Conservation (phyloP, 2,329 filamentous ascomycete species). For the Tolypocladium cylindrosporum region DNA sequence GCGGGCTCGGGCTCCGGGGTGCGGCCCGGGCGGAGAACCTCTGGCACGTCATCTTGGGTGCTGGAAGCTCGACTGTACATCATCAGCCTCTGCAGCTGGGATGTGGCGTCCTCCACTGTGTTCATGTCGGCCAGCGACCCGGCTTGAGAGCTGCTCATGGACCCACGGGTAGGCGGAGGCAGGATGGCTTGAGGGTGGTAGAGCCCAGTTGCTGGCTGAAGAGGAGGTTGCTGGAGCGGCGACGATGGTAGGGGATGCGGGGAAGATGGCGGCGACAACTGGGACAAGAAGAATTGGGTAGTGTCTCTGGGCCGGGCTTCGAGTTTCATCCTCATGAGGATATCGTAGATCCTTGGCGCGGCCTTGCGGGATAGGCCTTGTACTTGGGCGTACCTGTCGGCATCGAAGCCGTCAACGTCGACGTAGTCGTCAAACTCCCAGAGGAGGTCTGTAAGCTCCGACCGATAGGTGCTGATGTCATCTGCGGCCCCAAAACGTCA, state of each 20-base stretch:
- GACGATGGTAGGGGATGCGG: slow-evolving; percentile 7
- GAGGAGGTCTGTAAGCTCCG: slow-evolving; percentile 37
- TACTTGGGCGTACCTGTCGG: slow-evolving; percentile 36
- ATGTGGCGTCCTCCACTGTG: slow-evolving; percentile 19
- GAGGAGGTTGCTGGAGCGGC: slow-evolving; percentile 1
- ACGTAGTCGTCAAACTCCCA: slow-evolving; percentile 49
- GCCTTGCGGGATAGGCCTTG: slow-evolving; percentile 36
- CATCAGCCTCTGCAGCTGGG: slow-evolving; percentile 17
- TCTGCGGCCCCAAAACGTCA: slow-evolving; percentile 21
- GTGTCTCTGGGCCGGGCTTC: slow-evolving; percentile 20
- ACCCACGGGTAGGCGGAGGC: background rate
- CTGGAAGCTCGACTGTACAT: slow-evolving; percentile 5
- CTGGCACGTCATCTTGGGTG: background rate
- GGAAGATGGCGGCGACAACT: slow-evolving; percentile 16
- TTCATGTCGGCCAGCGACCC: background rate
- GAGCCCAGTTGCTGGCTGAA: background rate
- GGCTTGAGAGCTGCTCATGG: slow-evolving; percentile 1
- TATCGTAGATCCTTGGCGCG: slow-evolving; percentile 37
- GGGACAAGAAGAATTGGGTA: slow-evolving; percentile 14
- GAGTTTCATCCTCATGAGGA: slow-evolving; percentile 44
- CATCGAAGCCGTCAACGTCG: slow-evolving; percentile 39
- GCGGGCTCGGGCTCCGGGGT: slow-evolving; percentile 8
- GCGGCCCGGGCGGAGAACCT: slow-evolving; percentile 5
- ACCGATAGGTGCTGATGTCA: slow-evolving; percentile 37
- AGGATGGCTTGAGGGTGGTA: background rate